Evolutionary conservation across 2,329 filamentous ascomycete species (phyloP).

Genomic region (Fusarium sarcochroum): DNA sequence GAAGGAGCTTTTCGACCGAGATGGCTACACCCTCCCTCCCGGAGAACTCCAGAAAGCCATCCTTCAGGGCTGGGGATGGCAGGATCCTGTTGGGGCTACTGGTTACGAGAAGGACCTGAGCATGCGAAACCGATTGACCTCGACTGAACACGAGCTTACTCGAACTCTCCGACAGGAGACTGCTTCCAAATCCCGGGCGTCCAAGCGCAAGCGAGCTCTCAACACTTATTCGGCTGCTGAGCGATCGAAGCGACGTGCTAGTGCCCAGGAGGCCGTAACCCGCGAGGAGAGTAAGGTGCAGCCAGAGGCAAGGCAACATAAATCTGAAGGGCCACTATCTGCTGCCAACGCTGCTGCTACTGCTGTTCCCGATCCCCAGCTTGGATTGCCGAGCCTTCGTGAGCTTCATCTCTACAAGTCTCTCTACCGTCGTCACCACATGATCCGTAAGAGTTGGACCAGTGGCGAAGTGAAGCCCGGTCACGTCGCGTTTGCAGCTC

Average conservation of each 20-base stretch:
- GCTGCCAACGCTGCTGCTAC: slow-evolving; percentile 87
- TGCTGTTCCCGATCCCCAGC: slow-evolving; percentile 84
- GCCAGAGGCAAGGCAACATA: slow-evolving; percentile 62
- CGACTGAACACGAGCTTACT: slow-evolving; percentile 67
- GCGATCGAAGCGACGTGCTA: slow-evolving; percentile 67
- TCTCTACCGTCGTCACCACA: slow-evolving; percentile 91
- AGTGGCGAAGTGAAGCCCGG: slow-evolving; percentile 85
- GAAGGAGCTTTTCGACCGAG: slow-evolving; percentile 90
- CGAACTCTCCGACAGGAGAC: slow-evolving; percentile 59
- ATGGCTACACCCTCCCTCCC: slow-evolving; percentile 83
- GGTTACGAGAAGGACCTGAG: slow-evolving; percentile 88
- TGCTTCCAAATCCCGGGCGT: slow-evolving; percentile 61
- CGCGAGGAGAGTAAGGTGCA: slow-evolving; percentile 59
- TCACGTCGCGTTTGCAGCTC: slow-evolving; percentile 96
- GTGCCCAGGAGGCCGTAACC: slow-evolving; percentile 60
- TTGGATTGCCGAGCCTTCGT: slow-evolving; percentile 83
- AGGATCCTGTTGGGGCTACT: slow-evolving; percentile 82
- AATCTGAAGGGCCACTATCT: slow-evolving; percentile 86
- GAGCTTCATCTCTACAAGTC: slow-evolving; percentile 96
- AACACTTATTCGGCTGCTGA: slow-evolving; percentile 62
- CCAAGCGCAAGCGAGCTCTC: slow-evolving; percentile 70
- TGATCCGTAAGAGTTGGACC: slow-evolving; percentile 95
- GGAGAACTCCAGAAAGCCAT: slow-evolving; percentile 91
- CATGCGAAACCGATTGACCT: slow-evolving; percentile 65
- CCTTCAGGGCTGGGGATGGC: slow-evolving; percentile 96